phyloP scores from a whole-genome alignment of 495 filamentous ascomycete genomes.

The Neurospora sp. region DNA sequence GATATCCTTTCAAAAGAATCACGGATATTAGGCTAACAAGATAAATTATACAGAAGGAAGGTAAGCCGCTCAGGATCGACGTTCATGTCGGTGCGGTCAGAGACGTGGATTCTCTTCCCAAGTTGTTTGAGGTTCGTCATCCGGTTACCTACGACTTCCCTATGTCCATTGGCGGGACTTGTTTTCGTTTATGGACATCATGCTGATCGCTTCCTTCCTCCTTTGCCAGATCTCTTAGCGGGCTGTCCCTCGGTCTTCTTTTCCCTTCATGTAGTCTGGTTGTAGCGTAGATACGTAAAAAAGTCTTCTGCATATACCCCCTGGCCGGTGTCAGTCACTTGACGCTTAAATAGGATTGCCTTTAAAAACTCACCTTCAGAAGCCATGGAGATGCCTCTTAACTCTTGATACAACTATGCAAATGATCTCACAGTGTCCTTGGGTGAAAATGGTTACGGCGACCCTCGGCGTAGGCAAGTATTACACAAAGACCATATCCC shows the following conservation, averaged over 20 bases:
- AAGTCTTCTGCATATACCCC: neutral
- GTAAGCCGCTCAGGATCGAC: neutral
- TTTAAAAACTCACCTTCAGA: neutral
- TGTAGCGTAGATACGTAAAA: neutral
- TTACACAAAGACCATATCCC: neutral
- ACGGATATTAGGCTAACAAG: neutral
- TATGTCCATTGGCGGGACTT: neutral
- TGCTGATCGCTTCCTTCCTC: neutral
- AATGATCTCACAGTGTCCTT: neutral
- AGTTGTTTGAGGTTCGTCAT: neutral
- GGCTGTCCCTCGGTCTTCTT: too few species aligned
- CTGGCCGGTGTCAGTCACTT: neutral
- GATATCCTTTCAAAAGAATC: too few species aligned
- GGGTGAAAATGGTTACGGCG: neutral
- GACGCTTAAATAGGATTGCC: neutral
- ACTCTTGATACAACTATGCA: neutral
- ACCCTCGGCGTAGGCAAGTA: too few species aligned
- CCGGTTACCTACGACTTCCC: neutral
- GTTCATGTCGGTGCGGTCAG: neutral
- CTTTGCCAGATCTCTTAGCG: neutral
- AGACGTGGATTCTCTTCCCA: neutral
- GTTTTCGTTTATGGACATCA: neutral
- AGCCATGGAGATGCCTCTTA: neutral
- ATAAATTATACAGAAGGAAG: neutral
- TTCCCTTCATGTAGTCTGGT: neutral